Percentiles rank a stretch among this genome's conserved stretches.
Evolutionary conservation across 208 protist species (phyloP).

Genomic region (Trypanosoma scelopori): DNA sequence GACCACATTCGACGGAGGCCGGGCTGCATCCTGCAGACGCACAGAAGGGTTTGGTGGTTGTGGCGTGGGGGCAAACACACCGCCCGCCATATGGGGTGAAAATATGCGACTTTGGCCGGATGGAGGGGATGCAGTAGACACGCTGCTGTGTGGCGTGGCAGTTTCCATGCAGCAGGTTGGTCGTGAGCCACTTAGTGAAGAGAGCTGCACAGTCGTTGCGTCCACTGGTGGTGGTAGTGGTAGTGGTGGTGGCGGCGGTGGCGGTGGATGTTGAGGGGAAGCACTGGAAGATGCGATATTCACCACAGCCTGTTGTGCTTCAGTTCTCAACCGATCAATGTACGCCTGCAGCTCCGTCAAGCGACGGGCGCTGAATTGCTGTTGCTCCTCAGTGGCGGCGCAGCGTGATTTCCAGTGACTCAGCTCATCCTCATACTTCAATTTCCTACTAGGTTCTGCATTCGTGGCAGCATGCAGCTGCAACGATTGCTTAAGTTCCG

Average conservation of each 20-base stretch:
- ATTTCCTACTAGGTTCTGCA: neutral
- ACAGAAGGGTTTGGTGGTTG: neutral
- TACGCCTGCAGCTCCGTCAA: conserved; percentile 36
- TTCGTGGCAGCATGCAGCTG: neutral
- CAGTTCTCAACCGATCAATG: conserved; percentile 31
- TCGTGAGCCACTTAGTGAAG: conserved; percentile 14
- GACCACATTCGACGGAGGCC: neutral
- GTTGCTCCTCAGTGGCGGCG: conserved; percentile 21
- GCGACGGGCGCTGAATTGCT: conserved; percentile 20
- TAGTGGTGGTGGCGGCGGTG: no score
- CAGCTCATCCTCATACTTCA: conserved; percentile 14
- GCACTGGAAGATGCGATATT: conserved; percentile 19
- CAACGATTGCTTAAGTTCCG: conserved; percentile 6
- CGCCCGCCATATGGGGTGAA: neutral
- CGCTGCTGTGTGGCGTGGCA: conserved; percentile 5
- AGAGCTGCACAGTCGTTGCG: conserved; percentile 19
- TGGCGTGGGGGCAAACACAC: neutral
- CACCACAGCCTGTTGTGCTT: conserved; percentile 24
- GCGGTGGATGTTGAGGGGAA: neutral
- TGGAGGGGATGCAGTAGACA: conserved; percentile 7
- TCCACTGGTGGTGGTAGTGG: neutral
- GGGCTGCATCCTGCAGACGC: neutral
- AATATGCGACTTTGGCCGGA: neutral
- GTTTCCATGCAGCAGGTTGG: conserved; percentile 5
- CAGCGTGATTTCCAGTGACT: conserved; percentile 23